These are phyloP conservation scores for Zangia roseola DNA, from an alignment of 768 basidiomycete genomes.

Conservation along the genomic window DNA sequence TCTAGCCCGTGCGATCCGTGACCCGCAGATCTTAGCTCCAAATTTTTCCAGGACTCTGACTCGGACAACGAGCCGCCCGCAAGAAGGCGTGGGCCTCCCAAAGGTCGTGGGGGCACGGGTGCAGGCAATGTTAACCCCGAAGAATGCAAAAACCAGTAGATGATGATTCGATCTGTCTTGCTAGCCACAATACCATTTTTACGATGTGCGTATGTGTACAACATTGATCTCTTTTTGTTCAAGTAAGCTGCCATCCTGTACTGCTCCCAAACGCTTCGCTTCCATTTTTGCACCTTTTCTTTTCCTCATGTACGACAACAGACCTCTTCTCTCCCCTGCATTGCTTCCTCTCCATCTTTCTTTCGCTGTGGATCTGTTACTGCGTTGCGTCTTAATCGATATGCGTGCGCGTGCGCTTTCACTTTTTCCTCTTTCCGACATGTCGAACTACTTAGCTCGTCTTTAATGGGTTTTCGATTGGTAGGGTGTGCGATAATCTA, in stretches of 20 bases:
- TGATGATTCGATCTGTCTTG: constrained; percentile 8
- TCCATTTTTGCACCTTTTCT: neutral
- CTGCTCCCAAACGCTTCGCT: neutral
- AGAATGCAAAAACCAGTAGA: constrained; percentile 91
- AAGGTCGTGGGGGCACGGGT: constrained; percentile 47
- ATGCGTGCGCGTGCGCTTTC: constrained; percentile 6
- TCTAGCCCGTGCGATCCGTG: constrained; percentile 12
- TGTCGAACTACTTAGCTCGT: constrained; percentile 17
- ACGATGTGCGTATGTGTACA: constrained; percentile 11
- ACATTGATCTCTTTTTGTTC: constrained; percentile 13
- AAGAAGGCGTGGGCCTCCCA: constrained; percentile 57
- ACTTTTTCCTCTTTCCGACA: neutral
- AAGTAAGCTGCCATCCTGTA: constrained; percentile 16
- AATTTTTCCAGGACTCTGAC: constrained; percentile 55
- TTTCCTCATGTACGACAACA: constrained; percentile 2
- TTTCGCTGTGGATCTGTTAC: constrained; percentile 10
- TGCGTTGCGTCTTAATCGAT: constrained; percentile 12
- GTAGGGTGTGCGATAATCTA: constrained; percentile 1
- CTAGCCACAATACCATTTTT: constrained; percentile 20
- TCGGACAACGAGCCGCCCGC: constrained; percentile 63
- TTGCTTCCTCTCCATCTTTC: neutral
- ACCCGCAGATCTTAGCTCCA: constrained; percentile 18
- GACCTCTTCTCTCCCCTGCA: neutral
- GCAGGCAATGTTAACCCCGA: constrained; percentile 56
- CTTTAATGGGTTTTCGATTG: constrained; percentile 21